Evolutionary conservation across 31 red algal species (phyloP).

Genomic region (Pterothamnion heteromorphum): DNA sequence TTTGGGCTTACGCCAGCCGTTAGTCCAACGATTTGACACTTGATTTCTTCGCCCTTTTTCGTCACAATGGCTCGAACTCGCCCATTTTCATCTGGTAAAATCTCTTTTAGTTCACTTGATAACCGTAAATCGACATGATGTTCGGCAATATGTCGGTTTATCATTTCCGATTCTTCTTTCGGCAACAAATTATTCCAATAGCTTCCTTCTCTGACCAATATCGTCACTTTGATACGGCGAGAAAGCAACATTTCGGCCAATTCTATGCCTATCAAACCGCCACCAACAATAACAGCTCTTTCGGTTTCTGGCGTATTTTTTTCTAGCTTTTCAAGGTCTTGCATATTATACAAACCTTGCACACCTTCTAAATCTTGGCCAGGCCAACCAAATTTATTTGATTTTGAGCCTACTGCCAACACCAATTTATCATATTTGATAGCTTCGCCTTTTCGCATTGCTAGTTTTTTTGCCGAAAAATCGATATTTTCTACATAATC

Average conservation of each 20-base stretch:
- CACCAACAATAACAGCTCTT: slow-evolving; percentile 35
- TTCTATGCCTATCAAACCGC: slow-evolving; percentile 47
- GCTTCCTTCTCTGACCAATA: background rate
- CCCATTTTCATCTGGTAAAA: background rate
- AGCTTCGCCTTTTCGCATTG: background rate
- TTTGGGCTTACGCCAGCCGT: slow-evolving; percentile 27
- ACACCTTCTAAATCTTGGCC: slow-evolving; percentile 32
- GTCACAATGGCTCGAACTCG: background rate
- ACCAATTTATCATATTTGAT: slow-evolving; percentile 18
- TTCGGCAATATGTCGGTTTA: background rate
- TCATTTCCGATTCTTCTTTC: slow-evolving; percentile 26
- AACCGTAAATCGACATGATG: slow-evolving; percentile 26
- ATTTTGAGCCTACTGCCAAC: slow-evolving; percentile 26
- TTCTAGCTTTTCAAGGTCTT: slow-evolving; percentile 47
- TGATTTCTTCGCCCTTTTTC: background rate
- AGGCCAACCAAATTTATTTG: slow-evolving; percentile 48
- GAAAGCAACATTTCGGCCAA: slow-evolving; percentile 39
- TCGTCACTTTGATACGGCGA: background rate
- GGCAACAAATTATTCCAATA: slow-evolving; percentile 32
- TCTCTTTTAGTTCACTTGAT: background rate
- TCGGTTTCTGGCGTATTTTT: background rate
- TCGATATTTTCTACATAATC: background rate
- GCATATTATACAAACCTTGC: background rate
- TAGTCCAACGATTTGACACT: slow-evolving; percentile 28
- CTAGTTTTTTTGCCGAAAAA: background rate